phyloP scores from a whole-genome alignment of 2,329 filamentous ascomycete species.

The Pestalotiopsis sp. region DNA sequence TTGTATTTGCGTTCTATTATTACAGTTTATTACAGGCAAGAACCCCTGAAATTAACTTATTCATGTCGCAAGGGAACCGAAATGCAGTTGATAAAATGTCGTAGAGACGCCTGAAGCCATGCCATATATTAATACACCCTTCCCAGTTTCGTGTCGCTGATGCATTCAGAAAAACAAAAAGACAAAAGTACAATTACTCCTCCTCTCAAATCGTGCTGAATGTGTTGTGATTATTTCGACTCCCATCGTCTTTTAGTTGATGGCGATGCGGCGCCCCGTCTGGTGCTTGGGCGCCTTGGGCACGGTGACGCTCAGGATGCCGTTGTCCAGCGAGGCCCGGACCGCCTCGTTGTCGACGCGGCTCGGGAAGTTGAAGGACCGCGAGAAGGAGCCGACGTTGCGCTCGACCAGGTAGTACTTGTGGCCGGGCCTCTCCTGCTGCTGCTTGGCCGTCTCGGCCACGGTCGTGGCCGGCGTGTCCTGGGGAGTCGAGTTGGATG shows the following conservation, averaged over 20 bases:
- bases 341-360: slow-evolving; percentile 64
- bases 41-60: not conserved
- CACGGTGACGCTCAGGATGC: slow-evolving; percentile 62
- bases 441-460: slow-evolving; percentile 28
- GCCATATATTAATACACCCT: not conserved
- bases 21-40: not conserved
- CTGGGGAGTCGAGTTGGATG: slow-evolving; percentile 16
- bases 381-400: slow-evolving; percentile 65
- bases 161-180: not conserved
- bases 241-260: slow-evolving; percentile 36
- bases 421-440: slow-evolving; percentile 25
- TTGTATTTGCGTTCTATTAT: not conserved
- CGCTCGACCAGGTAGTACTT: slow-evolving; percentile 61
- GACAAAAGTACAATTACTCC: not conserved
- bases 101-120: not conserved
- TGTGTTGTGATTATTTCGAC: not conserved
- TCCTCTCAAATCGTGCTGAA: not conserved
- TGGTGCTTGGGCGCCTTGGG: slow-evolving; percentile 66
- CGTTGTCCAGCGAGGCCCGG: slow-evolving; percentile 62
- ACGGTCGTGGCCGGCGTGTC: slow-evolving; percentile 26
- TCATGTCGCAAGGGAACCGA: not conserved
- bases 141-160: not conserved
- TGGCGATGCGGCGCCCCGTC: slow-evolving; percentile 49
- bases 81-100: not conserved
- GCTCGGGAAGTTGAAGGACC: slow-evolving; percentile 67